Conservation (phyloP, 345 rosid species). For the Camelina laxa region DNA sequence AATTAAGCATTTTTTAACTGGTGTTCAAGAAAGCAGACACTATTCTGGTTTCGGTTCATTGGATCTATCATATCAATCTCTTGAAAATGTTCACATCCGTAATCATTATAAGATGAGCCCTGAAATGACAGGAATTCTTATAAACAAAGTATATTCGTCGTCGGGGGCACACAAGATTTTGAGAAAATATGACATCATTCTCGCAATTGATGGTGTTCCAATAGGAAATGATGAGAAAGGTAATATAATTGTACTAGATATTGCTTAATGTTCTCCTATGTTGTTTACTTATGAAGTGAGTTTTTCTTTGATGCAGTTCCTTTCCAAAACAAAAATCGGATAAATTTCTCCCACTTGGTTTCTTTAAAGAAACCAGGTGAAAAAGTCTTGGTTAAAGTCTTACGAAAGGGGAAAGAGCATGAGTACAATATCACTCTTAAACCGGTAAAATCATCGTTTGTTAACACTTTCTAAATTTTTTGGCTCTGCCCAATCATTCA, state of each 20-base stretch:
- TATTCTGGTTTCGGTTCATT: not conserved
- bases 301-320: not conserved
- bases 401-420: constrained; percentile 61
- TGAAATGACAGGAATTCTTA: constrained; percentile 72
- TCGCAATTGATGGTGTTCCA: no score
- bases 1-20: not conserved
- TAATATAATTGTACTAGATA: not conserved
- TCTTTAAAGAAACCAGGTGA: constrained; percentile 83
- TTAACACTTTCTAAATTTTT: no score
- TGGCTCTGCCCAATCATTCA: not conserved
- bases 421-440: constrained; percentile 52
- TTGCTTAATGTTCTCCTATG: not conserved
- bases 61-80: not conserved
- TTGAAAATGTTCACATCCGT: not conserved
- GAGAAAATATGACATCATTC: constrained; percentile 6
- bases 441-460: constrained; percentile 44
- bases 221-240: not conserved
- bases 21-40: not conserved
- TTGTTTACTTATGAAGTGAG: not conserved
- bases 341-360: constrained; percentile 69
- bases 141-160: constrained; percentile 63
- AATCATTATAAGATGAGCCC: constrained; percentile 50
- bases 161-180: constrained; percentile 53
- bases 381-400: constrained; percentile 52
- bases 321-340: constrained; percentile 42